Evolutionary conservation across 176 grass and related monocot species (phyloP), one percentile per base, ranked within the genome.

Genomic region (Saccharum spontaneum): DNA sequence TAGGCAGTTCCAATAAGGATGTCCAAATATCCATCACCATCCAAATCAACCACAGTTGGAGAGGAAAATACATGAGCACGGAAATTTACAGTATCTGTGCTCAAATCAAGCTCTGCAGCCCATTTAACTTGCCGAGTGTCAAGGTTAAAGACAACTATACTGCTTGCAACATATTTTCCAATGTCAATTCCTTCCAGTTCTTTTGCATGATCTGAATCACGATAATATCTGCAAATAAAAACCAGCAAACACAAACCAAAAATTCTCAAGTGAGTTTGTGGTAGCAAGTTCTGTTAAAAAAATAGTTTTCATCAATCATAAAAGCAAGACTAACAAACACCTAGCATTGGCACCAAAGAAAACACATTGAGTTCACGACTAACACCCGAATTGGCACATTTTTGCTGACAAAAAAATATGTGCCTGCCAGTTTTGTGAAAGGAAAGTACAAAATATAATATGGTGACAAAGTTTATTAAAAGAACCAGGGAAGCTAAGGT

Each of bases 141-240:
- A 83, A 98, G 91, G 84, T 95, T 95, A 80, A 98, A 98, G 78
- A 98, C 96, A 78, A 95, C 93, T 63, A 98, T 90, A 73, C 96
- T 87, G 54, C 91, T 95, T 71, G 96, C 91, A 76, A 95, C 86
- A 88, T 95, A 98, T 87, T 98, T 98, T 69, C 57, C 86, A 67
- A 94, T 95, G 61, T 92, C 85, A 79, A 98, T 90, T 57, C 83
- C 87, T 85, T 86, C 93, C 75, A 98, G 83, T 71, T 98, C 93
- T 71, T 88, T 87, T 40, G 65, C 16, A 90, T 95, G 91, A 31
- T 87, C 85, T 85, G 68, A 57, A 43, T 93, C 95, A 41, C 87
- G 87, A 69, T 98, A 98, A 71, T 95, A 98, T 79, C 96, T 98
- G 90, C 50, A 62, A 85, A 85, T 63, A 72, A 79, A 75, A 84